Base-by-base conservation (phyloP, 202 grass and related monocot species). In the Sporobolus alterniflorus region DNA sequence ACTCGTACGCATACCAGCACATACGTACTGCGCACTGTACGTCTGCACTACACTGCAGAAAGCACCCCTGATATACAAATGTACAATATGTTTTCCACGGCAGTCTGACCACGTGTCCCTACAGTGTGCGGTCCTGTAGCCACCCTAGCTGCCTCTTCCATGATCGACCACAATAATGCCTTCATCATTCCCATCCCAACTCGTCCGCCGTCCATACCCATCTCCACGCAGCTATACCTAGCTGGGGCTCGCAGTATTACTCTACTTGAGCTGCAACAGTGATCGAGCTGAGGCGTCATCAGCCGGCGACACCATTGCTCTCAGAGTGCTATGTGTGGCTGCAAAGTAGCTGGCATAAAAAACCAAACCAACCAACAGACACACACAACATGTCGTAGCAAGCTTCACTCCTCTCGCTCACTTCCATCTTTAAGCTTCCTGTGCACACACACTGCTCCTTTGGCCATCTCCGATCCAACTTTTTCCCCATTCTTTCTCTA, bases 151-250 rank as follows among this genome's bases (percentile, higher is more conserved):
- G 48, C 77, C 36, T 13, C 59, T 20, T 21, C 76, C 52, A 9
- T n/a, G n/a, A 74, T 90, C 72, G 66, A 82, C n/a, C 67, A 55
- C 88, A 87, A 84, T 90, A 90, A 90, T 90, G 80, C 63, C 79
- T 65, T 83, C 84, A 83, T 87, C 88, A 84, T 90, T 90, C 80
- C 52, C 39, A 75, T 52, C 80, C 80, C 78, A 83, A 79, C 84
- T 83, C 79, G 74, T 51, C 67, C 73, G 39, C 80, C 49, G 50
- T 73, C 65, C 64, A 82, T 66, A 67, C 69, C 76, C 56, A 80
- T n/a, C 29, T 62, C 70, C 72, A 68, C 64, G 36, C 75, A 64
- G 77, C 52, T 77, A 72, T 21, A 30, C 56, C 26, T 69, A 54
- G 11, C 51, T 90, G 28, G 66, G 80, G 56, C 66, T 86, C 80